Evolutionary conservation across 192 early-diverging fungal genomes (phyloP).

Genomic region (Linnemannia exigua): DNA sequence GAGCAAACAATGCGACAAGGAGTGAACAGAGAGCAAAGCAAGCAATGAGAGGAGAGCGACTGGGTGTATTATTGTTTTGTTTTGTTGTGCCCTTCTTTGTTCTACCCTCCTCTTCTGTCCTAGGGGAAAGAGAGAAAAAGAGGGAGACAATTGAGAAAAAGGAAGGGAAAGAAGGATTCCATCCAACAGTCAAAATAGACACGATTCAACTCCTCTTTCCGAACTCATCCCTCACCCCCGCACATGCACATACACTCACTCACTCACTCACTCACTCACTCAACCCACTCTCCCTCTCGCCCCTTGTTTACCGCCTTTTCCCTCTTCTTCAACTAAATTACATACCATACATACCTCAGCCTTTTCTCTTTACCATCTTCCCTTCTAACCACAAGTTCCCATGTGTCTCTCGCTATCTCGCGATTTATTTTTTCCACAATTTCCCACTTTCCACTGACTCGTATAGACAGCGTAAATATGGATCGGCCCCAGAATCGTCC

Average conservation of each 20-base stretch:
- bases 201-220: background rate
- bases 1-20: background rate
- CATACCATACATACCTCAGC: background rate
- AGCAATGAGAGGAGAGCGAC: too few species aligned
- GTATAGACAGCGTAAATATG: constrained; percentile 34
- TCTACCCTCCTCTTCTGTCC: background rate
- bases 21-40: too few species aligned
- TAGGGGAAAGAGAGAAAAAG: background rate
- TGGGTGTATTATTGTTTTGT: too few species aligned
- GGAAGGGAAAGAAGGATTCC: background rate
- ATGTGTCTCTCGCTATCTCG: background rate
- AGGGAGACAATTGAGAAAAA: background rate
- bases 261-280: too few species aligned
- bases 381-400: background rate
- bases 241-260: background rate
- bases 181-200: background rate
- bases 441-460: background rate
- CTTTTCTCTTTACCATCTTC: background rate
- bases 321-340: constrained; percentile 7
- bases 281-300: background rate
- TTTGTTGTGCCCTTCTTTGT: background rate
- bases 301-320: background rate
- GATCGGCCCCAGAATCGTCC: constrained; percentile 22
- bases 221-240: background rate
- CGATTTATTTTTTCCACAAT: background rate